Evolutionary conservation across 2,329 filamentous ascomycete species (phyloP).

Genomic region (Scedosporium dehoogii): DNA sequence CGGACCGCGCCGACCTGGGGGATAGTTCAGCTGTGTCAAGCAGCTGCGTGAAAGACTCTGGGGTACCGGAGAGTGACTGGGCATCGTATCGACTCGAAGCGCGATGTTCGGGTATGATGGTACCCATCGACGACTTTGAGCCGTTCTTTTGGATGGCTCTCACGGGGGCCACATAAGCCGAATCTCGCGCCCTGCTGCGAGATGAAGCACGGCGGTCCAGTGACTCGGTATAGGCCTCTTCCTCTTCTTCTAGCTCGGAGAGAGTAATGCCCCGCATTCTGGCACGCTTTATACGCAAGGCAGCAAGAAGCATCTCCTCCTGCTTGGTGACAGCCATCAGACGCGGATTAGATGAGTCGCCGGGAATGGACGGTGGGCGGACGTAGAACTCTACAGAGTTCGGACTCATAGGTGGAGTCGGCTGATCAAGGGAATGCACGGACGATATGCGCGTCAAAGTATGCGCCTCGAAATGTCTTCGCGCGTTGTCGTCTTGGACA

Average conservation of each 20-base stretch:
- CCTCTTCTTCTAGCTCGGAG: constrained; percentile 30
- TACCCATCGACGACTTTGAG: constrained; percentile 8
- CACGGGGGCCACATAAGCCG: constrained; percentile 1
- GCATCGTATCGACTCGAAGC: not conserved
- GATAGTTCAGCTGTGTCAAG: not conserved
- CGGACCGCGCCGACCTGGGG: not conserved
- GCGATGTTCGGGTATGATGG: not conserved
- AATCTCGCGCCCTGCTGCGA: not conserved
- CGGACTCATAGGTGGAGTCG: constrained; percentile 42
- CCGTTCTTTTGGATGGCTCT: constrained; percentile 6
- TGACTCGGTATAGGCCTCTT: not conserved
- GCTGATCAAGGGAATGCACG: constrained; percentile 23
- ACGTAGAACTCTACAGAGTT: constrained; percentile 40
- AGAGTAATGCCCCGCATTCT: constrained; percentile 40
- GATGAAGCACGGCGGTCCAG: not conserved
- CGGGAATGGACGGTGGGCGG: constrained; percentile 26
- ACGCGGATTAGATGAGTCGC: constrained; percentile 22
- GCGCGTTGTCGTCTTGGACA: constrained; percentile 3
- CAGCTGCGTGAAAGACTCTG: not conserved
- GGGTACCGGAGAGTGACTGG: not conserved
- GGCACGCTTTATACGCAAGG: constrained; percentile 45
- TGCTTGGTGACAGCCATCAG: constrained; percentile 49
- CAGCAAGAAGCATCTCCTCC: constrained; percentile 48
- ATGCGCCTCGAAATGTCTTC: constrained; percentile 6
- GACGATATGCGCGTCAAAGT: constrained; percentile 7